phyloP scores from a whole-genome alignment of 768 basidiomycete species.

The Pholiota molesta region DNA sequence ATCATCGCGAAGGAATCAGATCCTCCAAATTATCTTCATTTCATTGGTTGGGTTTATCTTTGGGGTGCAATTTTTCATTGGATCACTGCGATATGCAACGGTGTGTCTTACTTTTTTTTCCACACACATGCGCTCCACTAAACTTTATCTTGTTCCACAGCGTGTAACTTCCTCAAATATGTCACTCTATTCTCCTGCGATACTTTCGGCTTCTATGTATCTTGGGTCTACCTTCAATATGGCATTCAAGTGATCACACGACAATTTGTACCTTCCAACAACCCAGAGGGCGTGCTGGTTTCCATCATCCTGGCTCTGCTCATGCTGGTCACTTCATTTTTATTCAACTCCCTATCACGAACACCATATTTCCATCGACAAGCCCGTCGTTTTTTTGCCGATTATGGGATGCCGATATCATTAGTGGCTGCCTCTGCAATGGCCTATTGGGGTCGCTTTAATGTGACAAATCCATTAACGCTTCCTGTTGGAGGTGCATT shows the following conservation, averaged over 20 bases:
- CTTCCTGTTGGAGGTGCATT: constrained; percentile 74
- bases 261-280: constrained; percentile 51
- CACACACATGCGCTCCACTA: not conserved
- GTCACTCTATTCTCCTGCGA: constrained; percentile 92
- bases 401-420: constrained; percentile 92
- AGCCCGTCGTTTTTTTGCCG: constrained; percentile 74
- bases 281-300: constrained; percentile 53
- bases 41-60: constrained; percentile 91
- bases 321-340: constrained; percentile 75
- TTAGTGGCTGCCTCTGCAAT: constrained; percentile 74
- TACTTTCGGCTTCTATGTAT: constrained; percentile 92
- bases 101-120: constrained; percentile 38
- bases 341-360: constrained; percentile 68
- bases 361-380: constrained; percentile 73
- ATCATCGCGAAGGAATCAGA: constrained; percentile 61
- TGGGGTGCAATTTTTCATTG: constrained; percentile 90
- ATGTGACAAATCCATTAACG: constrained; percentile 58
- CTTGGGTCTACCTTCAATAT: constrained; percentile 89
- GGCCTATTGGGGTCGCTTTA: constrained; percentile 87
- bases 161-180: constrained; percentile 83
- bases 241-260: constrained; percentile 83
- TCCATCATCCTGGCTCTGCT: constrained; percentile 75
- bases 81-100: constrained; percentile 79
- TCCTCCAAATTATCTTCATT: constrained; percentile 78
- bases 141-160: constrained; percentile 34